Evolutionary conservation across 345 rosid species (phyloP), one percentile per base, ranked within the genome.

Genomic region (Eucalyptus lansdowneana): DNA sequence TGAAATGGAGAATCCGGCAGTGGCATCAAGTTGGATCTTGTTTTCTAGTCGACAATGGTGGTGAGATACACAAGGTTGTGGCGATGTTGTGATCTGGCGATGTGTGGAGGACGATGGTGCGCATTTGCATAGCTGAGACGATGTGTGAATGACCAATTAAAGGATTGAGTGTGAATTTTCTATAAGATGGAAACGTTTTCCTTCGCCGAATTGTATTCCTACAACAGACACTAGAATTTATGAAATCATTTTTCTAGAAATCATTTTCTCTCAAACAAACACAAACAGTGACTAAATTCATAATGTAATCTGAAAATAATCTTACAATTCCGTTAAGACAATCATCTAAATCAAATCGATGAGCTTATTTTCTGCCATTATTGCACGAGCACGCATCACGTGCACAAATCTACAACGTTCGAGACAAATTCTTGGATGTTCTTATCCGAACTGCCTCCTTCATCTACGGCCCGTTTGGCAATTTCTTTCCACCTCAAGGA

Each of bases 381-480:
- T 69, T 34, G 40, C 80, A 17, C 80, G 80, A 34, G 80, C 44
- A 69, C 24, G 44, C 44, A 34, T 69, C 37, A 86, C 9, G 51
- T 17, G 53, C 51, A 27, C 54, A 86, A 86, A 47, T 17, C 40
- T 6, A 76, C 47, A 76, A 76, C 72, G 29, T 86, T 44, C 19
- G 91, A 89, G 29, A 93, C 93, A 88, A 94, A 94, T 60, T 94
- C 92, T 3, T 92, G 86, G 4, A 94, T 90, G 56, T 91, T 93
- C 87, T 88, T 89, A 54, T 94, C 95, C 27, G 96, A 95, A 88
- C 91, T 94, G 89, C 96, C 96, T 24, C 94, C 96, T 89, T 92
- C 91, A 58, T 89, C 89, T 25, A 93, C 89, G 37, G 95, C 93
- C 51, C 90, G 92, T 85, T 89, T 85, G 81, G 95, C 96, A 37